Conservation (phyloP, 495 filamentous ascomycete genomes). For the Tuber borchii region DNA sequence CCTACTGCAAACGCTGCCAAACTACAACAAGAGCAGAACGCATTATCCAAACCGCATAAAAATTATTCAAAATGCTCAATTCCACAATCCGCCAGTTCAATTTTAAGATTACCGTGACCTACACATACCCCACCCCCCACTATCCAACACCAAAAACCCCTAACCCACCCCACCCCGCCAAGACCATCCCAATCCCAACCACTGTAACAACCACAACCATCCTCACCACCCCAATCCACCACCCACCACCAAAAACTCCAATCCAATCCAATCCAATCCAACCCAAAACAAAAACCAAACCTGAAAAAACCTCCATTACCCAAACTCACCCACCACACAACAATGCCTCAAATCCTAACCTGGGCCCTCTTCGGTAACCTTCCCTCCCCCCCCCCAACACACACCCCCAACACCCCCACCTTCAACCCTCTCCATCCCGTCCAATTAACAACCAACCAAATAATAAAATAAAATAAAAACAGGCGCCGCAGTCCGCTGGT, state of each 20-base stretch:
- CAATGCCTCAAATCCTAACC: conserved; percentile 83
- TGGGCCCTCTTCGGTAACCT: conserved; percentile 92
- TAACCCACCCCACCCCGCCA: background rate
- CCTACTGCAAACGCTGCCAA: background rate
- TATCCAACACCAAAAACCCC: background rate
- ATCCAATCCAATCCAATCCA: too few species aligned
- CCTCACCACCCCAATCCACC: background rate
- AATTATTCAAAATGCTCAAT: background rate
- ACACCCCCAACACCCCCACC: conserved; percentile 5
- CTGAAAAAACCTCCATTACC: background rate
- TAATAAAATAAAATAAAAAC: background rate
- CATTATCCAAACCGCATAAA: background rate
- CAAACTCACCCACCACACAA: conserved; percentile 29
- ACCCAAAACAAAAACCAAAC: background rate
- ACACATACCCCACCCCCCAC: background rate
- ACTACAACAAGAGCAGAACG: background rate
- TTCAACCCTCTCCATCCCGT: conserved; percentile 18
- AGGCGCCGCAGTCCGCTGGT: conserved; percentile 86
- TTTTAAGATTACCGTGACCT: background rate
- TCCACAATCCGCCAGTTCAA: background rate
- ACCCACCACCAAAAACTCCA: background rate
- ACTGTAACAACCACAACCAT: background rate
- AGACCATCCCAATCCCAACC: background rate
- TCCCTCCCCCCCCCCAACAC: conserved; percentile 1
- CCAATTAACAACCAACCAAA: background rate